Base-by-base conservation (phyloP, 2,329 filamentous ascomycete species). In the Blastomyces silverae region DNA sequence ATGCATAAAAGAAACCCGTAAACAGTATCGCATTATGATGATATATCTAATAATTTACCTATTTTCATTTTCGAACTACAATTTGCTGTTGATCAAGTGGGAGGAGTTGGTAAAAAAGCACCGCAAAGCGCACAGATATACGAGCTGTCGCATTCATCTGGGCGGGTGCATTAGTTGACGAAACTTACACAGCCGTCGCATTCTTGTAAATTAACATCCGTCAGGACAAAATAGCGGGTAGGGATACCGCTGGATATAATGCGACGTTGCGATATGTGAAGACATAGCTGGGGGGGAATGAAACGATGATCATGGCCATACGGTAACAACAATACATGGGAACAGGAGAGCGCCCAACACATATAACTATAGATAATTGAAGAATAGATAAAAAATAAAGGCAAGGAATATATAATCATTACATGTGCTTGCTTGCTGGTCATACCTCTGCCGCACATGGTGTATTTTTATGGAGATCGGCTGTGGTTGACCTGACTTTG, bases 111-210 rank as follows among this genome's bases (percentile, higher is more conserved):
- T 42, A 42, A 6, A 13, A 13, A 22, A 6, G 1, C 2, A 25
- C 3, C 17, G 53, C 3, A 42, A 8, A 2, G 56, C 56, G n/a
- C 56, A 39, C 34, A 13, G 56, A 25, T 20, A 48, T 50, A 61
- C 20, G 22, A 50, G 34, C 25, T 48, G 58, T 61, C 58, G 58
- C 58, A 48, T 61, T 61, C 42, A 44, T 31, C 20, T 48, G 8
- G 20, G 22, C 39, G 20, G 17, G 42, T 48, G 44, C 39, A 48
- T 34, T 46, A 34, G 58, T 34, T 61, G 58, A 31, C 42, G 8
- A 25, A 61, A 61, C 25, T 15, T 44, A 34, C 25, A 34, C 28
- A 34, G 25, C 42, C 58, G 25, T 48, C 10, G 15, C 15, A 25
- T 39, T 48, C 22, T 61, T 17, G 13, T n/a, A 48, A 46, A 48